phyloP scores from a whole-genome alignment of 2,329 filamentous ascomycete species.

The Pseudogymnoascus sp. region DNA sequence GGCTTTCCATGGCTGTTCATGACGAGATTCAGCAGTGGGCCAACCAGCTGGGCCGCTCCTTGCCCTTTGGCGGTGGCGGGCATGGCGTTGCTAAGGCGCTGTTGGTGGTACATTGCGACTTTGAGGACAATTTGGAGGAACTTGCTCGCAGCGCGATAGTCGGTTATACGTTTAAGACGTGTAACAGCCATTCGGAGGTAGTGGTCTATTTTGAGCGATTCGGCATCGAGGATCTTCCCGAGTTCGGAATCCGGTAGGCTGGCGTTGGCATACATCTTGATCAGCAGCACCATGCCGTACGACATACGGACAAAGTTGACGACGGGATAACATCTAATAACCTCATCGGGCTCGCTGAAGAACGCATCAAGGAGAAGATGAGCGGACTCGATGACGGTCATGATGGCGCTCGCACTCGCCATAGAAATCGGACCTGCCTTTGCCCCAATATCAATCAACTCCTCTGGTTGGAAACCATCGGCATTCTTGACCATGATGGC shows the following conservation, averaged over 20 bases:
- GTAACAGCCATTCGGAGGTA: conserved; percentile 63
- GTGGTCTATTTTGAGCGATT: conserved; percentile 52
- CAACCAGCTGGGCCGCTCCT: conserved; percentile 1
- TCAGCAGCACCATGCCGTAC: conserved; percentile 46
- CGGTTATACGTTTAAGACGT: neutral
- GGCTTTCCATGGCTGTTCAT: neutral
- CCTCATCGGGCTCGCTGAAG: conserved; percentile 35
- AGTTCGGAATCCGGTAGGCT: conserved; percentile 56
- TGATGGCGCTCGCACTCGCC: conserved; percentile 41
- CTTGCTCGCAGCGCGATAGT: conserved; percentile 4
- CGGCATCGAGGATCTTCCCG: conserved; percentile 56
- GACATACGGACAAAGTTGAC: conserved; percentile 43
- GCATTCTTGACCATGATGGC: conserved; percentile 48
- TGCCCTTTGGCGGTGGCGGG: neutral
- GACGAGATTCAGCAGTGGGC: conserved; percentile 1
- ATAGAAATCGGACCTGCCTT: conserved; percentile 30
- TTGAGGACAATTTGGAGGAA: conserved; percentile 8
- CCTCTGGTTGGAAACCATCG: conserved; percentile 37
- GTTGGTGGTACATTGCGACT: conserved; percentile 6
- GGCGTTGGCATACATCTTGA: conserved; percentile 51
- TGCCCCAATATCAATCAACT: conserved; percentile 15
- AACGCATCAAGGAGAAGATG: conserved; percentile 45
- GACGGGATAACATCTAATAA: conserved; percentile 40
- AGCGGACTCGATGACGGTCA: conserved; percentile 41
- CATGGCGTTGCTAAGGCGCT: neutral